These are phyloP conservation scores for Ceratocystis papillata DNA, from an alignment of 2,329 filamentous ascomycete species.

Conservation along the genomic window DNA sequence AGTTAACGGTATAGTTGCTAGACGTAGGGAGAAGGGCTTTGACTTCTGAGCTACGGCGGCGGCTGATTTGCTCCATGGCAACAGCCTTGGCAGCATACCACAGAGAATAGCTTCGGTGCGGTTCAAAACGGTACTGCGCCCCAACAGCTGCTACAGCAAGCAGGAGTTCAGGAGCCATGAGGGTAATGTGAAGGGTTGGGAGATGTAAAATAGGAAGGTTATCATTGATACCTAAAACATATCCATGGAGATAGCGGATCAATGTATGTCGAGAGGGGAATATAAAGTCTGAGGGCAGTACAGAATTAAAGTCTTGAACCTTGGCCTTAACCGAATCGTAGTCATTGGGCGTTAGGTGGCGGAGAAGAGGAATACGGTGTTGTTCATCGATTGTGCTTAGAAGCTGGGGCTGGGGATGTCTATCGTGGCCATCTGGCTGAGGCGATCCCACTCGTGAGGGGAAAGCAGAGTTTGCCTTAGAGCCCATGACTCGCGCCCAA, in stretches of 20 bases:
- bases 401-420: constrained; percentile 16
- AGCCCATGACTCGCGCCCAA: constrained; percentile 28
- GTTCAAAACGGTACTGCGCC: constrained; percentile 55
- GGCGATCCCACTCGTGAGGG: constrained; percentile 46
- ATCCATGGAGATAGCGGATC: constrained; percentile 58
- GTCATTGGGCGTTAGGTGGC: constrained; percentile 43
- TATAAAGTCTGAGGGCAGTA: constrained; percentile 51
- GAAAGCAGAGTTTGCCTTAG: constrained; percentile 43
- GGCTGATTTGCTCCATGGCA: constrained; percentile 47
- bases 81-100: constrained; percentile 53
- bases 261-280: constrained; percentile 60
- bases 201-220: constrained; percentile 53
- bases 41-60: constrained; percentile 46
- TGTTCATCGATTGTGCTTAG: constrained; percentile 30
- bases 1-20: constrained; percentile 50
- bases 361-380: constrained; percentile 32
- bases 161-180: constrained; percentile 57
- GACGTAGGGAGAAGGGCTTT: constrained; percentile 47
- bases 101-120: constrained; percentile 46
- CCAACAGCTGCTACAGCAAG: constrained; percentile 58
- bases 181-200: constrained; percentile 51
- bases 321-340: constrained; percentile 47
- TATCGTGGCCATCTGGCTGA: constrained; percentile 42
- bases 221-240: constrained; percentile 55
- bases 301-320: constrained; percentile 50